Evolutionary conservation across 192 early-diverging fungal species (phyloP), one percentile per base, ranked within the genome.

Genomic region (Backusella australiensis): DNA sequence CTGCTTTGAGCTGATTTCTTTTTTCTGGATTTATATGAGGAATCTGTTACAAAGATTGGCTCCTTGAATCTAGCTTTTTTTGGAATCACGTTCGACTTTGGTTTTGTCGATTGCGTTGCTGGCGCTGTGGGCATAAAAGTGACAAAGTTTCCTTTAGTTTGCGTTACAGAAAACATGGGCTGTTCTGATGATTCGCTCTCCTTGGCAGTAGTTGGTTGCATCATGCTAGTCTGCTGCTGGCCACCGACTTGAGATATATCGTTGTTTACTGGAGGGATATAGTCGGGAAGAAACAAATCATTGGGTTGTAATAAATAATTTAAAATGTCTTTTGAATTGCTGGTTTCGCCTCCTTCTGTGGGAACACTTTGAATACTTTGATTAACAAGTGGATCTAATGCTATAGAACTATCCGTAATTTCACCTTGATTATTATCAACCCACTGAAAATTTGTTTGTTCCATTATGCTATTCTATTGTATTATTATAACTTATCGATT

Each of bases 21-120:
- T 44, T 76, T 76, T 29, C 35, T 69, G 4, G 49, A 14, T 5
- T 70, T 65, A 6, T 76, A 68, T 5, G 75, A 49, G 23, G 67
- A 76, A 15, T 76, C 75, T 34, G 75, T 76, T 29, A 70, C 67
- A 76, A 76, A 76, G 7, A 76, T 69, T 12, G 75, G 56, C 12
- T 75, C 34, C 26, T 63, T 65, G 23, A 38, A 39, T 12, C 38
- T 69, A 38, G 35, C 17, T 69, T 75, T 75, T 38, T 76, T 76
- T 23, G 36, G 23, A 23, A 76, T 15, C 19, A 6, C 35, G 9
- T 19, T 52, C n/a, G n/a, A 53, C 26, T 29, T 68, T 36, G 66
- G 6, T 32, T 44, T 42, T 29, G 12, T 46, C 1, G 70, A 12
- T 11, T 17, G 68, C 23, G 11, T 19, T 32, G 42, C 26, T 9